phyloP scores from a whole-genome alignment of 352 stramenopile genomes.

The Globisporangium recalcitrans region DNA sequence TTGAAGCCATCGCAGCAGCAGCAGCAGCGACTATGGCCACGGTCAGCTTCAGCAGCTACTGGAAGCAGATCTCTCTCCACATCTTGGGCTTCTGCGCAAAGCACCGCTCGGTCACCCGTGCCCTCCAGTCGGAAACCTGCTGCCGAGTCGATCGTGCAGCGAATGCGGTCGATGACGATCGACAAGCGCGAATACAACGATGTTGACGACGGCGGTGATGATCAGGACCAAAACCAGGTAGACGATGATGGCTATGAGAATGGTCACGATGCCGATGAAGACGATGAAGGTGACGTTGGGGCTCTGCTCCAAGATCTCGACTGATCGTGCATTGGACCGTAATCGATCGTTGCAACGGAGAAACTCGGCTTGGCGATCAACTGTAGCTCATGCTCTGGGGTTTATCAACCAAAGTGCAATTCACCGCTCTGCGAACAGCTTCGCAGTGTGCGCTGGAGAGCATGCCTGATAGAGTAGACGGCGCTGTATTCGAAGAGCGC shows the following conservation, averaged over 20 bases:
- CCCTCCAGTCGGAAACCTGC: not conserved
- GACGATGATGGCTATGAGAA: not conserved
- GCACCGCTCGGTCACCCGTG: not conserved
- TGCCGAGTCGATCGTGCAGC: slow-evolving; percentile 9
- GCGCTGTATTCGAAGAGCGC: too few relatives aligned
- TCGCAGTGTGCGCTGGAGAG: too few relatives aligned
- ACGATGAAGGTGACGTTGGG: not conserved
- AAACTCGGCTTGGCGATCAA: too few relatives aligned
- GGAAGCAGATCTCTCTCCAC: too few relatives aligned
- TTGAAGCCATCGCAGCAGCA: not conserved
- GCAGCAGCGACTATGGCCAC: not conserved
- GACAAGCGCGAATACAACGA: not conserved
- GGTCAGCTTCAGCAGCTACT: not conserved
- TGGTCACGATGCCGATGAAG: not conserved
- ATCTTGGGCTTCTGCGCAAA: not conserved
- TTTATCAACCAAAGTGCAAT: too few relatives aligned
- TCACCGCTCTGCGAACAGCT: too few relatives aligned
- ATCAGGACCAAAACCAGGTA: not conserved
- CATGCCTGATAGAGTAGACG: too few relatives aligned
- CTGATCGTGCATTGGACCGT: not conserved
- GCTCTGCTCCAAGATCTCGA: not conserved
- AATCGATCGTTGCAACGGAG: too few relatives aligned
- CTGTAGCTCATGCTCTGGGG: too few relatives aligned
- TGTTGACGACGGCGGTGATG: not conserved
- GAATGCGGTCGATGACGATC: slow-evolving; percentile 9